Conservation (phyloP, 768 basidiomycete genomes). For the Xerocomellus chrysenteron region DNA sequence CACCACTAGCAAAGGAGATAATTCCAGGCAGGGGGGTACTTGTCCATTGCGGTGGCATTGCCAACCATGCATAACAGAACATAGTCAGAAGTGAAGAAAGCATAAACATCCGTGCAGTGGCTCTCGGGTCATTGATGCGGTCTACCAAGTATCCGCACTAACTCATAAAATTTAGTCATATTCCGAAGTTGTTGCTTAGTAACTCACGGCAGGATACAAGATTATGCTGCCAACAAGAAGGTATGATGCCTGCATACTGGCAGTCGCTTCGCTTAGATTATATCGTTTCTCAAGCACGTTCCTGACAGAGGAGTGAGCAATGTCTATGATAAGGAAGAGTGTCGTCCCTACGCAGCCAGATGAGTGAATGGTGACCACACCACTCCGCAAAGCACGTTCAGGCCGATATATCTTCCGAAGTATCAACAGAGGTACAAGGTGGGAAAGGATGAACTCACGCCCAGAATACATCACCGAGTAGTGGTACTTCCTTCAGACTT, state of each 20-base stretch:
- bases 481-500: conserved; percentile 55
- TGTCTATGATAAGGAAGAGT: background rate
- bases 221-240: conserved; percentile 67
- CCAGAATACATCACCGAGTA: conserved; percentile 78
- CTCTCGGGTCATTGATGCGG: conserved; percentile 51
- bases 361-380: conserved; percentile 81
- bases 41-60: conserved; percentile 57
- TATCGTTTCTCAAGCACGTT: conserved; percentile 75
- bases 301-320: conserved; percentile 35
- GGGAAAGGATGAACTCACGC: conserved; percentile 44
- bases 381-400: conserved; percentile 75
- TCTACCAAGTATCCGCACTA: conserved; percentile 71
- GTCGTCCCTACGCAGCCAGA: conserved; percentile 60
- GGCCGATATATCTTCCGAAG: conserved; percentile 57
- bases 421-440: conserved; percentile 3
- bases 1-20: conserved; percentile 58
- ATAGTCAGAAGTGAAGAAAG: conserved; percentile 60
- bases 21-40: conserved; percentile 60
- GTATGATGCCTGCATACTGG: conserved; percentile 67
- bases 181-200: background rate
- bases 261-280: conserved; percentile 54
- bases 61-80: conserved; percentile 65
- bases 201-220: conserved; percentile 65
- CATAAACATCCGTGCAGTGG: conserved; percentile 57
- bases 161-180: background rate